Base-by-base conservation (phyloP, 345 rosid species). In the Brassica nigra region DNA sequence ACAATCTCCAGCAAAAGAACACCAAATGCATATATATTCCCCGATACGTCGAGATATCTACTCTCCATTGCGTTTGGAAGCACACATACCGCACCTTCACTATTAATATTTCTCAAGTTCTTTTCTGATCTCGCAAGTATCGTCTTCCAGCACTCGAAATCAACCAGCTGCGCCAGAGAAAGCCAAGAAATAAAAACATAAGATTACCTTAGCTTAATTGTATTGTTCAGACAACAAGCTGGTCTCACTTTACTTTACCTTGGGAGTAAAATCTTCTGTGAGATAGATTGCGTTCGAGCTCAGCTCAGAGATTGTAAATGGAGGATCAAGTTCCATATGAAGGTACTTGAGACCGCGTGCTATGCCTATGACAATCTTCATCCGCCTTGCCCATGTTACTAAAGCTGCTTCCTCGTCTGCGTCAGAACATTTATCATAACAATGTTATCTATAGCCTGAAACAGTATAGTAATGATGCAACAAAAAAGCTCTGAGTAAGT, bases 81-180 rank as follows among this genome's bases (percentile, higher is more conserved):
- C 55, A 93, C 83, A 58, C 99, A 95, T 29, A 91, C 74, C 14
- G 89, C 86, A 42, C 99, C 99, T 66, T 89, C 90, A 86, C 84
- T 86, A 73, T 89, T 86, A 5, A 95, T 82, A 74, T 93, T 80
- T 37, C 91, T 90, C 4, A 93, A 82, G 82, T 91, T 92, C 88
- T 89, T 95, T 71, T 90, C 97, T 59, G 96, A 90, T 85, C 99
- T 91, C 6, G 87, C 88, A 78, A 91, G 93, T 77, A 95, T 91
- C 20, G 90, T 85, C 86, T 93, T 95, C 99, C 99, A 95, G 81
- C 97, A 90, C 64, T 91, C 99, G 65, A 95, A 95, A 85, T 95
- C 99, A 28, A 95, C 95, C 84, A 95, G 84, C 99, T 95, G 88
- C 85, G 84, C 49, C 62, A 72, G 67, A 77, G 52, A 66, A 68